A percentile compares a stretch with the other conserved stretches of the same genome.
These are phyloP conservation scores for Chaetomium strumarium DNA, from an alignment of 2,329 filamentous ascomycete genomes.

Conservation along the genomic window DNA sequence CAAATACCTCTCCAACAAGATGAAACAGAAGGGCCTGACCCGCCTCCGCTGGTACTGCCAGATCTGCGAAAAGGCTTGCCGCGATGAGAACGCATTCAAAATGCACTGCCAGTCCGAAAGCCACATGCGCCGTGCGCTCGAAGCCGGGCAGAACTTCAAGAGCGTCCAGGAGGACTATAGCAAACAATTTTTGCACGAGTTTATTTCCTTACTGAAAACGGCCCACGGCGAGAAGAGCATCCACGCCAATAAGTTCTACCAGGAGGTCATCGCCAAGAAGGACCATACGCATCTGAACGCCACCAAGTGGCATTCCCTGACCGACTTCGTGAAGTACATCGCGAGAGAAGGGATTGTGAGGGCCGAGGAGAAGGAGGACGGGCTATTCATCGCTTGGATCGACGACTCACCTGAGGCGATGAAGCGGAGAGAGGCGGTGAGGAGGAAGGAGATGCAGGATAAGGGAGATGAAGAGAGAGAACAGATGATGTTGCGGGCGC, in stretches of 20 bases:
- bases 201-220: conserved; percentile 69
- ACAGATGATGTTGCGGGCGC: conserved; percentile 73
- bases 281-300: conserved; percentile 91
- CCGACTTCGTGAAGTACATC: conserved; percentile 83
- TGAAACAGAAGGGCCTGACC: conserved; percentile 74
- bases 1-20: conserved; percentile 86
- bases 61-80: conserved; percentile 35
- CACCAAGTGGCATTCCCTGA: conserved; percentile 80
- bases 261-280: conserved; percentile 84
- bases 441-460: conserved; percentile 79
- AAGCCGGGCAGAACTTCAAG: conserved; percentile 81
- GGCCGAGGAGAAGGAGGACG: conserved; percentile 85
- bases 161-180: conserved; percentile 80
- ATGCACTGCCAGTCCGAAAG: conserved; percentile 80
- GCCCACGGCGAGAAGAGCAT: conserved; percentile 88
- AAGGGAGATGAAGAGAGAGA: conserved; percentile 88
- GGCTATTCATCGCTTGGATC: conserved; percentile 81
- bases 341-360: conserved; percentile 81
- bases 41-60: conserved; percentile 65
- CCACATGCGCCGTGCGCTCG: conserved; percentile 83
- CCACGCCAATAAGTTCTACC: conserved; percentile 88
- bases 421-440: conserved; percentile 70
- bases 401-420: conserved; percentile 87
- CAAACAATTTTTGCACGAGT: conserved; percentile 74
- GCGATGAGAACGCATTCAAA: conserved; percentile 88